phyloP scores from a whole-genome alignment of 2,329 filamentous ascomycete genomes.

The Cladobotryum protrusum region DNA sequence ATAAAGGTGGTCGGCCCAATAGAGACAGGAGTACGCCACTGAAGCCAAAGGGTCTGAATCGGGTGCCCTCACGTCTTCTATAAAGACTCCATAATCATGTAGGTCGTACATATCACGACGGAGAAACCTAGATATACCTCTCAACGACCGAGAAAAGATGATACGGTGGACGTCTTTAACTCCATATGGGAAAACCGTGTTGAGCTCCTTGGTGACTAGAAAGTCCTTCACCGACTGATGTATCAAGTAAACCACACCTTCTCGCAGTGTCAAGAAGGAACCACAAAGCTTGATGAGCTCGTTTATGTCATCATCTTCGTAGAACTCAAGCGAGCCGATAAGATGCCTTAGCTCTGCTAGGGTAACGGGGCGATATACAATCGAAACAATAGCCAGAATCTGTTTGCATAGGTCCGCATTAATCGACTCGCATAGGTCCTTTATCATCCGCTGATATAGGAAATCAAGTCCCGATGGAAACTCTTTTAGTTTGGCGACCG shows the following conservation, averaged over 20 bases:
- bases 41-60: constrained; percentile 9
- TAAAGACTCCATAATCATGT: background rate
- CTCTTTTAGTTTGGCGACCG: constrained; percentile 13
- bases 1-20: constrained; percentile 17
- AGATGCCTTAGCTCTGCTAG: constrained; percentile 28
- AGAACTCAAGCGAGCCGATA: constrained; percentile 10
- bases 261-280: constrained; percentile 31
- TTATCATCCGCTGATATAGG: constrained; percentile 34
- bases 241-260: constrained; percentile 28
- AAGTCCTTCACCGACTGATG: constrained; percentile 41
- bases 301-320: constrained; percentile 13
- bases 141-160: background rate
- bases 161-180: background rate
- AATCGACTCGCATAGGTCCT: constrained; percentile 21
- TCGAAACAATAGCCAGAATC: constrained; percentile 26
- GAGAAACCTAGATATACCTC: constrained; percentile 9
- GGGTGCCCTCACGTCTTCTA: constrained; percentile 2
- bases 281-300: constrained; percentile 29
- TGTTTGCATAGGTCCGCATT: constrained; percentile 24
- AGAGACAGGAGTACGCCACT: constrained; percentile 14
- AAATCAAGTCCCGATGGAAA: constrained; percentile 29
- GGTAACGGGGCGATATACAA: constrained; percentile 30
- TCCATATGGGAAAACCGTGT: constrained; percentile 24
- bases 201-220: constrained; percentile 19
- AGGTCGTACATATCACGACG: constrained; percentile 24